Conservation (phyloP, 768 basidiomycete genomes). For the Tephrocybe rancida region DNA sequence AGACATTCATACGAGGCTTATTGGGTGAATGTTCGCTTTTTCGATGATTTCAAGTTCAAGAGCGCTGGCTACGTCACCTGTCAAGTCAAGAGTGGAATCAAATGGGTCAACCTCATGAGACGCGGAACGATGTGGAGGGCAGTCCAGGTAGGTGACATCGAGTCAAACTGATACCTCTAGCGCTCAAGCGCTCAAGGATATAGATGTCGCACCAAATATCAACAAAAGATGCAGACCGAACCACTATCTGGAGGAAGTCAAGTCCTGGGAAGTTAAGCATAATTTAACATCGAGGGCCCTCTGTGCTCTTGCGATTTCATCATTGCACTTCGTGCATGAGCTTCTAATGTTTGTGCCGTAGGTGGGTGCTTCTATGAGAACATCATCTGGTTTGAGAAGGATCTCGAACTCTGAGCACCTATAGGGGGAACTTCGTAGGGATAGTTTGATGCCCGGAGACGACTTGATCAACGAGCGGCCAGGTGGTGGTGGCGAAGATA, state of each 20-base stretch:
- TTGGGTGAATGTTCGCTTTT: background rate
- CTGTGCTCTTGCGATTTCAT: background rate
- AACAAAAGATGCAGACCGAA: too few species aligned
- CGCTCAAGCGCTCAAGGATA: too few species aligned
- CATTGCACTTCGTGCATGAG: constrained; percentile 8
- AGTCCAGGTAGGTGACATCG: background rate
- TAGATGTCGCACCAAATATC: too few species aligned
- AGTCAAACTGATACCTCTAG: too few species aligned
- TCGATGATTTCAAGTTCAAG: background rate
- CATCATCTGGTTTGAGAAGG: background rate
- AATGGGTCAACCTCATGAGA: constrained; percentile 7
- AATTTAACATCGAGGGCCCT: too few species aligned
- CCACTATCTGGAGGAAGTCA: too few species aligned
- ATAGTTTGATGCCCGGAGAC: too few species aligned
- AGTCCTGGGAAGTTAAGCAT: too few species aligned
- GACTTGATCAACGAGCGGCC: too few species aligned
- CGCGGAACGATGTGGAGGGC: background rate
- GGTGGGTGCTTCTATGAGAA: background rate
- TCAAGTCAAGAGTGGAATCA: constrained; percentile 5
- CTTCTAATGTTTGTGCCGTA: background rate
- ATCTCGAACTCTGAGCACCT: background rate
- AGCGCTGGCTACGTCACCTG: constrained; percentile 16
- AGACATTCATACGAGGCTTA: background rate
- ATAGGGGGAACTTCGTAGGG: too few species aligned
- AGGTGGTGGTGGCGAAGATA: too few species aligned